phyloP scores from a whole-genome alignment of 2,329 filamentous ascomycete genomes.

The Dryadomyces quercus-mongolicae region DNA sequence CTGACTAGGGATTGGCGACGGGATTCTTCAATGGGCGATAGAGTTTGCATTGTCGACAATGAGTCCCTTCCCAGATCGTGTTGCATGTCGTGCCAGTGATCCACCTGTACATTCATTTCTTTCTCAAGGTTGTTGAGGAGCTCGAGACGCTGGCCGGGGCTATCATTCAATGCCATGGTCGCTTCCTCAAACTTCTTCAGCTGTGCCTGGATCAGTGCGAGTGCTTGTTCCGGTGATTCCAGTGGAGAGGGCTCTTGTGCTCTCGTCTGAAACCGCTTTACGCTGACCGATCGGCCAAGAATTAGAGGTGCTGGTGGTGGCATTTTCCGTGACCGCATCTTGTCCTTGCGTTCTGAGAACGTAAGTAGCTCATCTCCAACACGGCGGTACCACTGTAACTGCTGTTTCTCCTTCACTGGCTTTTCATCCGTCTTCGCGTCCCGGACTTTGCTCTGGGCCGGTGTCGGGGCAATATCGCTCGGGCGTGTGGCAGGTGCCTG shows the following conservation, averaged over 20 bases:
- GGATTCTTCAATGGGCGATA: slow-evolving; percentile 19
- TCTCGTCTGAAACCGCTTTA: slow-evolving; percentile 30
- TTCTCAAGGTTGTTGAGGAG: slow-evolving; percentile 47
- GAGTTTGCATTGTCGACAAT: slow-evolving; percentile 30
- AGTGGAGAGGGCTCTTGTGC: slow-evolving; percentile 38
- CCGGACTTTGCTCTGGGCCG: neutral
- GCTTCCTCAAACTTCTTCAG: slow-evolving; percentile 35
- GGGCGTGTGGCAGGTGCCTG: neutral
- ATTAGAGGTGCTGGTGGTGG: slow-evolving; percentile 44
- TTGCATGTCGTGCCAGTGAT: slow-evolving; percentile 47
- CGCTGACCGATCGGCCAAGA: slow-evolving; percentile 28
- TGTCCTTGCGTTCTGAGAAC: slow-evolving; percentile 42
- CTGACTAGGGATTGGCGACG: slow-evolving; percentile 17
- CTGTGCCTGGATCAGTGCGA: slow-evolving; percentile 38
- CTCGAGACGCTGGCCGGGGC: slow-evolving; percentile 29
- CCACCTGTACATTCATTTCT: slow-evolving; percentile 49
- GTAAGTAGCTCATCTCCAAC: slow-evolving; percentile 46
- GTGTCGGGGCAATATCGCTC: neutral
- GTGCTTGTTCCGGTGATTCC: slow-evolving; percentile 37
- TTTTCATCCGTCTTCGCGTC: neutral
- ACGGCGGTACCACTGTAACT: slow-evolving; percentile 37
- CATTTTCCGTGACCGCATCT: slow-evolving; percentile 34
- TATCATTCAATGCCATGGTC: slow-evolving; percentile 21
- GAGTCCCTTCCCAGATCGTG: slow-evolving; percentile 38
- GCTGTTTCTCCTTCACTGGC: neutral